phyloP scores from a whole-genome alignment of 768 basidiomycete genomes.

The Rhodosporidiobolus odoratus region DNA sequence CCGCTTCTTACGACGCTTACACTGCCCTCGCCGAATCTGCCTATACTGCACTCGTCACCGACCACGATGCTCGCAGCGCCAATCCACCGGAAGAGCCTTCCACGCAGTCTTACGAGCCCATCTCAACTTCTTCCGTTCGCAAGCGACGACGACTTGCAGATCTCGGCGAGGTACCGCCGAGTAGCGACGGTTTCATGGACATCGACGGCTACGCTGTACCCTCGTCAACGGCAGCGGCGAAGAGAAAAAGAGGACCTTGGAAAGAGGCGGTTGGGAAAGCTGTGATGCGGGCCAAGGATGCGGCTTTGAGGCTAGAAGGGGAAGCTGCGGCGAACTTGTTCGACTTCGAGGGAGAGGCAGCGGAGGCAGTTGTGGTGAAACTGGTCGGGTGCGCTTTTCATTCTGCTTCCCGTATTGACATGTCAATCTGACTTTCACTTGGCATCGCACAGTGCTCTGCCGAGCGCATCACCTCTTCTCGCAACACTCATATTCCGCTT shows the following conservation, averaged over 20 bases:
- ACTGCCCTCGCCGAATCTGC: background rate
- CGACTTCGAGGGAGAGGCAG: constrained; percentile 1
- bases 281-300: background rate
- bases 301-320: background rate
- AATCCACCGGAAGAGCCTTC: background rate
- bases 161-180: background rate
- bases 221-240: background rate
- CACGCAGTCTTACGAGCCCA: background rate
- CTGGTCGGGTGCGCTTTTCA: constrained; percentile 6
- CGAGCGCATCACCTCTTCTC: background rate
- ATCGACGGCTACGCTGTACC: background rate
- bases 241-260: constrained; percentile 1
- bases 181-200: constrained; percentile 24
- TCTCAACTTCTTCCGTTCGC: background rate
- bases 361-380: constrained; percentile 8
- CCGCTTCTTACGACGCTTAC: background rate
- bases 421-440: background rate
- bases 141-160: constrained; percentile 19
- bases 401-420: background rate
- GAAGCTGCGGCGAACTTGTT: background rate
- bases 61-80: constrained; percentile 8
- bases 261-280: constrained; percentile 18
- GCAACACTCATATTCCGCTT: background rate
- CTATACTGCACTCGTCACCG: constrained; percentile 9
- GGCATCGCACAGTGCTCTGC: too few relatives aligned